Conservation (phyloP, 176 grass and related monocot genomes). For the Rhynchospora breviuscula region DNA sequence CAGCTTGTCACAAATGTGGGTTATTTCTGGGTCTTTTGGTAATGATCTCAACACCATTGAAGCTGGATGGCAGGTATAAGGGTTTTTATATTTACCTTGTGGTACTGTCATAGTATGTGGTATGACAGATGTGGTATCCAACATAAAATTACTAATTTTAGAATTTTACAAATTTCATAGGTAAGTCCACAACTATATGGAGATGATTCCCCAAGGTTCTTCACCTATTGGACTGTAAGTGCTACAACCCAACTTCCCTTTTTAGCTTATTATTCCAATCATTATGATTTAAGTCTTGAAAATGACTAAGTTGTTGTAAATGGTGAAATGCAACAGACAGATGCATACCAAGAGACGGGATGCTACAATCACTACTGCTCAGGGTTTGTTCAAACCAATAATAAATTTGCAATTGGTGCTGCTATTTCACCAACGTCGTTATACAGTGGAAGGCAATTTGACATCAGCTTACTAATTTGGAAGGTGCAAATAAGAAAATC, state of each 20-base stretch:
- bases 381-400: slow-evolving; percentile 79
- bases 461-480: slow-evolving; percentile 74
- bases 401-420: slow-evolving; percentile 57
- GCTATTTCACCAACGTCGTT: slow-evolving; percentile 58
- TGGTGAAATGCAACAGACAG: slow-evolving; percentile 42
- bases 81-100: background rate
- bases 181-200: slow-evolving; percentile 88
- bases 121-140: background rate
- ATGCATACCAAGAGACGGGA: slow-evolving; percentile 82
- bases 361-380: slow-evolving; percentile 92
- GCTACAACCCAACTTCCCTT: background rate
- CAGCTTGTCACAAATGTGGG: slow-evolving; percentile 92
- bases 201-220: slow-evolving; percentile 72
- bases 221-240: slow-evolving; percentile 96
- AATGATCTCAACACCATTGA: slow-evolving; percentile 98
- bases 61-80: slow-evolving; percentile 86
- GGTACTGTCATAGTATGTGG: background rate
- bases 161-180: slow-evolving; percentile 27
- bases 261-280: background rate
- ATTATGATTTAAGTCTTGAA: background rate
- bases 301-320: background rate
- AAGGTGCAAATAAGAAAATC: slow-evolving; percentile 39
- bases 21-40: slow-evolving; percentile 87
- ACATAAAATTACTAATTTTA: background rate
- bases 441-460: slow-evolving; percentile 49